Percentiles rank a stretch among this genome's conserved stretches.
Conservation (phyloP, 1,284 basidiomycete genomes). For the Microbotryum intermedium region DNA sequence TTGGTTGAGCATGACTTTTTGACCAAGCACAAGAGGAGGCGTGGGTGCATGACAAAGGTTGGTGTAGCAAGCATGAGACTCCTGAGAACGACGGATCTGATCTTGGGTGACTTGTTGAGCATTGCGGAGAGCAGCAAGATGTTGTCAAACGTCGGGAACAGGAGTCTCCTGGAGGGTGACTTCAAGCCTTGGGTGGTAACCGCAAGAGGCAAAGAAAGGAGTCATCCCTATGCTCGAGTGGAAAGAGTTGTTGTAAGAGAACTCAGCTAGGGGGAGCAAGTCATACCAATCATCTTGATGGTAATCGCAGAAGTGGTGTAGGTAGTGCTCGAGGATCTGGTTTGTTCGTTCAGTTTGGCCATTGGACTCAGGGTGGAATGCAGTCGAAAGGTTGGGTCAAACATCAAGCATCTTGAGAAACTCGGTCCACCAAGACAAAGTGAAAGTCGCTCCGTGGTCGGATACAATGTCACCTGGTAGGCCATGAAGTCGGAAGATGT, state of each 20-base stretch:
- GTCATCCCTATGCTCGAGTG: constrained; percentile 27
- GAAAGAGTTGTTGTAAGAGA: constrained; percentile 32
- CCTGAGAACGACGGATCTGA: too few species aligned
- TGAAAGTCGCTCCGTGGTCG: constrained; percentile 36
- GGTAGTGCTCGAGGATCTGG: constrained; percentile 43
- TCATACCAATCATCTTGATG: constrained; percentile 30
- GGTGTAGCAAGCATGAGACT: too few species aligned
- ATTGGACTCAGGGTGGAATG: constrained; percentile 30
- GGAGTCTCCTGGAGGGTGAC: too few species aligned
- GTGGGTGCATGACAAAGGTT: too few species aligned
- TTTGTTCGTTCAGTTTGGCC: constrained; percentile 34
- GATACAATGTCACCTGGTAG: constrained; percentile 28
- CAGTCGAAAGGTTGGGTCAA: constrained; percentile 34
- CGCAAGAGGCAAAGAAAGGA: constrained; percentile 20
- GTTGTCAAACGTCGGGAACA: too few species aligned
- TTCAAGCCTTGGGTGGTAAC: neutral
- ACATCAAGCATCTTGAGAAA: constrained; percentile 24
- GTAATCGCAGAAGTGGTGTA: constrained; percentile 23
- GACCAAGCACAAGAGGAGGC: too few species aligned
- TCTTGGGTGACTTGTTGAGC: too few species aligned
- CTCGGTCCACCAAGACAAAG: constrained; percentile 33
- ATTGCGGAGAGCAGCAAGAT: too few species aligned
- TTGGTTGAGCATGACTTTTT: too few species aligned
- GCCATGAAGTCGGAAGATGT: constrained; percentile 37
- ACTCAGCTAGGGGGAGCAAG: constrained; percentile 28